These are phyloP conservation scores for Gynandropsis gynandra DNA, from an alignment of 345 rosid species.

Conservation along the genomic window DNA sequence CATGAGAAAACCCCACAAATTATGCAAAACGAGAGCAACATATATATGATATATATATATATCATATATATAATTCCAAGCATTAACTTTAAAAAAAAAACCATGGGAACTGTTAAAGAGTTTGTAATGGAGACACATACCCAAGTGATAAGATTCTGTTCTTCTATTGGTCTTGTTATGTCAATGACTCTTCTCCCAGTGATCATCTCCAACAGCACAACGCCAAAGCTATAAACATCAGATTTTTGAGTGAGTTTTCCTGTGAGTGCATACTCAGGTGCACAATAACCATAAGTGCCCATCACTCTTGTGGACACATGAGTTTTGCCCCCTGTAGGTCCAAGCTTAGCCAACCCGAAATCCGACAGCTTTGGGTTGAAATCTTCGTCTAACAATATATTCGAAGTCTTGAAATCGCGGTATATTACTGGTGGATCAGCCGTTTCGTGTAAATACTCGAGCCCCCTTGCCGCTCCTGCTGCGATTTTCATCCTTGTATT, in stretches of 20 bases:
- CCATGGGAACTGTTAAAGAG: conserved; percentile 11
- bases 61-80: no score
- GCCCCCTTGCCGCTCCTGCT: conserved; percentile 93
- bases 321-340: conserved; percentile 59
- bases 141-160: conserved; percentile 70
- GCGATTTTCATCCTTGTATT: conserved; percentile 96
- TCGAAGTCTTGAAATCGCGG: conserved; percentile 72
- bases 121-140: conserved; percentile 28
- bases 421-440: conserved; percentile 72
- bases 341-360: conserved; percentile 80
- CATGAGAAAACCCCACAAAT: conserved; percentile 34
- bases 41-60: no score
- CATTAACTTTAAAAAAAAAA: no score
- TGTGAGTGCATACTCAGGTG: conserved; percentile 82
- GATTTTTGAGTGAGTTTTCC: conserved; percentile 87
- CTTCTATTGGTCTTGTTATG: conserved; percentile 45
- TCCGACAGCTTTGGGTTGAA: conserved; percentile 74
- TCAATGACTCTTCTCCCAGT: conserved; percentile 66
- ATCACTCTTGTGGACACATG: conserved; percentile 81
- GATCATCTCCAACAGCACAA: conserved; percentile 68
- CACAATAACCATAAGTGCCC: conserved; percentile 94
- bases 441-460: conserved; percentile 72
- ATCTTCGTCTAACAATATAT: conserved; percentile 46
- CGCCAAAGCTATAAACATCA: conserved; percentile 85
- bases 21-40: background rate